phyloP scores from a whole-genome alignment of 164 flowering plant genomes.

The grape (Vitis vinifera) region ASM3070453v1 NC_081820.1:20616001-20616500 shows the following conservation, averaged over 20 bases:
- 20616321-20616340: conserved; percentile 1
- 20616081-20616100: too few species aligned
- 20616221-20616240: too few species aligned
- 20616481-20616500: conserved; percentile 81
- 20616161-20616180: conserved; percentile 67
- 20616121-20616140: conserved; percentile 5
- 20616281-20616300: not conserved
- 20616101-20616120: too few species aligned
- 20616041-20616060: too few species aligned
- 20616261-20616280: not conserved
- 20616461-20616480: conserved; percentile 89
- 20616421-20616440: conserved; percentile 55
- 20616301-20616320: not conserved
- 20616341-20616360: conserved; percentile 54
- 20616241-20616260: too few species aligned
- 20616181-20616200: conserved; percentile 59
- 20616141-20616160: conserved; percentile 29
- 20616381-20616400: conserved; percentile 47
- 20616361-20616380: conserved; percentile 59
- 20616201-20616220: conserved; percentile 43
- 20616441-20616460: conserved; percentile 53
- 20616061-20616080: too few species aligned
- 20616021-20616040: too few species aligned
- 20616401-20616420: conserved; percentile 35
- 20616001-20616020: too few species aligned